Conservation (phyloP, 2,329 filamentous ascomycete genomes). For the Colletotrichum spinosum region DNA sequence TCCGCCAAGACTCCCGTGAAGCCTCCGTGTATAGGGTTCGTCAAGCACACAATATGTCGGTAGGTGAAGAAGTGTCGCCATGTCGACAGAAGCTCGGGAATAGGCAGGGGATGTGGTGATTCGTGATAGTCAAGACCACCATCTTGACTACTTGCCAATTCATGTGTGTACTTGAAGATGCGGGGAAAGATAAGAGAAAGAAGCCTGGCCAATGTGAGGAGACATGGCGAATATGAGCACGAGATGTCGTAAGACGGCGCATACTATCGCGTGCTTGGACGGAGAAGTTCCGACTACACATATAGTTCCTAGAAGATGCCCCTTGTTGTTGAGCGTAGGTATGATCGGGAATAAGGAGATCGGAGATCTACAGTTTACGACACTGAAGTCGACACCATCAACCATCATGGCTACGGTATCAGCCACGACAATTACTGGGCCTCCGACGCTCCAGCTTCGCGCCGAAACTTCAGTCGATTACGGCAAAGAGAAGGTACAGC, state of each 20-base stretch:
- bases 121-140: neutral
- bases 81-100: neutral
- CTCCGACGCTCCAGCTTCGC: conserved; percentile 1
- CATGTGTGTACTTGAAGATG: neutral
- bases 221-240: conserved; percentile 7
- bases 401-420: neutral
- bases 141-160: neutral
- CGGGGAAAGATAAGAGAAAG: neutral
- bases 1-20: neutral
- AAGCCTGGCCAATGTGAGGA: neutral
- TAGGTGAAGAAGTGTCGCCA: neutral
- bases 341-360: too few relatives aligned
- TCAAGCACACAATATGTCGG: neutral
- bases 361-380: too few relatives aligned
- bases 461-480: conserved; percentile 8
- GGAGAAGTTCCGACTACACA: too few relatives aligned
- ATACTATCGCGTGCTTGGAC: conserved; percentile 6
- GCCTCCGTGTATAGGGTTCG: neutral
- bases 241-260: conserved; percentile 8
- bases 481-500: neutral
- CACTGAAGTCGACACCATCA: neutral
- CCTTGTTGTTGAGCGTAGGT: too few relatives aligned
- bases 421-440: neutral
- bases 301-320: too few relatives aligned
- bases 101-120: neutral